Evolutionary conservation across 192 early-diverging fungal genomes (phyloP).

Genomic region (Linnemannia hyalina): DNA sequence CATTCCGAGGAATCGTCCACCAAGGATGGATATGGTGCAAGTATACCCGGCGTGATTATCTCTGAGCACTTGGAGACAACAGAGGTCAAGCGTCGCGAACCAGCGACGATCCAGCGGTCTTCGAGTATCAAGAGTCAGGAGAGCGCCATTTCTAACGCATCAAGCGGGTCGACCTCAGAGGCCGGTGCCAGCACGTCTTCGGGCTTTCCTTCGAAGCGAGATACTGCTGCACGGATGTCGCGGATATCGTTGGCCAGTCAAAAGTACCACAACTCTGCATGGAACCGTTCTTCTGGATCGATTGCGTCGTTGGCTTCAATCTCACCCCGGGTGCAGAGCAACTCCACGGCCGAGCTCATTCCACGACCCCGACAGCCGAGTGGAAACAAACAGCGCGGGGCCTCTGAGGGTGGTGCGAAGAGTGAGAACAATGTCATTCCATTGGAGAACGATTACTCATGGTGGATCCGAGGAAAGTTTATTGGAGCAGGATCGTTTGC

Average conservation of each 20-base stretch:
- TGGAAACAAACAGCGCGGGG: constrained; percentile 17
- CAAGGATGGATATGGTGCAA: background rate
- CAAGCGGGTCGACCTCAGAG: background rate
- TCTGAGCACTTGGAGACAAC: constrained; percentile 23
- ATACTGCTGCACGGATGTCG: constrained; percentile 40
- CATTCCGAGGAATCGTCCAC: background rate
- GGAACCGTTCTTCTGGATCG: constrained; percentile 36
- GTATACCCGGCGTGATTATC: constrained; percentile 43
- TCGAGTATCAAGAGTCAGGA: background rate
- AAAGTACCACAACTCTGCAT: constrained; percentile 37
- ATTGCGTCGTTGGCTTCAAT: constrained; percentile 28
- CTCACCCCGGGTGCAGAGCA: constrained; percentile 8
- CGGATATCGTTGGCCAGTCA: constrained; percentile 46
- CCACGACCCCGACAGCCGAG: constrained; percentile 20
- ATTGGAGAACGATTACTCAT: constrained; percentile 49
- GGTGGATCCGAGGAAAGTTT: constrained; percentile 89
- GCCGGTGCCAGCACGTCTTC: background rate
- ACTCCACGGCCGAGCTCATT: constrained; percentile 13
- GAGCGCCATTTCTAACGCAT: background rate
- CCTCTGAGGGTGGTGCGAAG: background rate
- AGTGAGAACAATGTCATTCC: constrained; percentile 25
- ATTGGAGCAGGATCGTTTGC: constrained; percentile 99
- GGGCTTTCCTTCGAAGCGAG: constrained; percentile 25
- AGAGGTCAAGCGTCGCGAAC: background rate
- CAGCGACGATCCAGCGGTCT: background rate